Evolutionary conservation across 2,329 filamentous ascomycete species (phyloP).

Genomic region (Fusarium miscanthi): DNA sequence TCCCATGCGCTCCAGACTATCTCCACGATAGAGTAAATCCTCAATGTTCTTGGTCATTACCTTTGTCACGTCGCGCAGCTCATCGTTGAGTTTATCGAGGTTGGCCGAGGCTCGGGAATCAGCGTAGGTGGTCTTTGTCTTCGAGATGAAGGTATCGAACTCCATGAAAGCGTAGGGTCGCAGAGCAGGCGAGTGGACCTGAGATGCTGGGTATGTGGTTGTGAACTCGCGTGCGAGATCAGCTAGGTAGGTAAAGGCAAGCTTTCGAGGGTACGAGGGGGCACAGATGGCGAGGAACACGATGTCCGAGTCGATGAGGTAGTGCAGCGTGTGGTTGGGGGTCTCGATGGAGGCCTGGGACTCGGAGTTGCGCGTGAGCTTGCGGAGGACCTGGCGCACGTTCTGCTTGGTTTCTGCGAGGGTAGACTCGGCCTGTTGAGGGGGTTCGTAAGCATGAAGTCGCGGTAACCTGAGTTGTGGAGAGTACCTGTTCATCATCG

Average conservation of each 20-base stretch:
- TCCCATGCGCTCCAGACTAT: constrained; percentile 96
- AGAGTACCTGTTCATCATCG: constrained; percentile 83
- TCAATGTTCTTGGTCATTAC: constrained; percentile 99
- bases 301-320: constrained; percentile 84
- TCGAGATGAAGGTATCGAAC: constrained; percentile 96
- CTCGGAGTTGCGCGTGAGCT: constrained; percentile 88
- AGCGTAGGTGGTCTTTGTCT: constrained; percentile 93
- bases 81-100: constrained; percentile 94
- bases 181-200: constrained; percentile 79
- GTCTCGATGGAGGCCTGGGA: constrained; percentile 93
- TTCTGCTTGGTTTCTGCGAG: constrained; percentile 91
- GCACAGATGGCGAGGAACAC: constrained; percentile 96
- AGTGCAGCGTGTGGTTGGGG: constrained; percentile 85
- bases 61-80: constrained; percentile 96
- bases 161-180: constrained; percentile 97
- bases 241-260: constrained; percentile 97
- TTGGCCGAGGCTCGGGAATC: constrained; percentile 92
- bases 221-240: constrained; percentile 93
- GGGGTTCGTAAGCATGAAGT: neutral
- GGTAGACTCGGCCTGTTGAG: constrained; percentile 70
- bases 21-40: constrained; percentile 93
- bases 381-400: constrained; percentile 88
- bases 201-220: constrained; percentile 78
- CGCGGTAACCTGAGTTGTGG: neutral
- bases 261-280: constrained; percentile 93